Conservation (phyloP, 208 protist species). For the Willaertia magna region DNA sequence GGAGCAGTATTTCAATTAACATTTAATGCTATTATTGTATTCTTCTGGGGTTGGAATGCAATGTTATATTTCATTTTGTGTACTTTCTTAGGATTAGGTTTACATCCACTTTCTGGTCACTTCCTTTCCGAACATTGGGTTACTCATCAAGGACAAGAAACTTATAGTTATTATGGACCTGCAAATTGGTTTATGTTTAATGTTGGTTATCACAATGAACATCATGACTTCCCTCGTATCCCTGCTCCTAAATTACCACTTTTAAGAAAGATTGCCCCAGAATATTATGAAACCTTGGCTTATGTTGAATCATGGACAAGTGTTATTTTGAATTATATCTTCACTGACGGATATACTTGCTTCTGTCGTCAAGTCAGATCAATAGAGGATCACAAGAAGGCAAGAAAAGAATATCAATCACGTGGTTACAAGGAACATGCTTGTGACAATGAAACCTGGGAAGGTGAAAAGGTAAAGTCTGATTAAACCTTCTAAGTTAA, state of each 20-base stretch:
- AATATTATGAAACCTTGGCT: slow-evolving; percentile 73
- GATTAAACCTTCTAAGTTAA: not conserved
- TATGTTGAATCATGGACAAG: slow-evolving; percentile 55
- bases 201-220: slow-evolving; percentile 88
- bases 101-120: slow-evolving; percentile 70
- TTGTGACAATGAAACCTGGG: not conserved
- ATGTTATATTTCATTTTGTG: slow-evolving; percentile 57
- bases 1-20: slow-evolving; percentile 31
- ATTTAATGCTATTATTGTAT: slow-evolving; percentile 39
- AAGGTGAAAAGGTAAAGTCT: not conserved
- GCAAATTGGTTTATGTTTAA: slow-evolving; percentile 76
- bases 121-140: slow-evolving; percentile 63
- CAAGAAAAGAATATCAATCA: not conserved
- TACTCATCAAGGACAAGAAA: slow-evolving; percentile 61
- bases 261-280: slow-evolving; percentile 66
- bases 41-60: slow-evolving; percentile 43
- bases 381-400: not conserved
- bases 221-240: slow-evolving; percentile 91
- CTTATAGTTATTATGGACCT: slow-evolving; percentile 87
- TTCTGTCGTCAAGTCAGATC: not conserved
- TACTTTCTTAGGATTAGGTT: slow-evolving; percentile 55
- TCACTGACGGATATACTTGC: not conserved
- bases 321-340: slow-evolving; percentile 59
- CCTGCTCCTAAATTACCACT: slow-evolving; percentile 62
- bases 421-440: not conserved